These are phyloP conservation scores for Cordyceps cicadae DNA, from an alignment of 2,329 filamentous ascomycete genomes.

Conservation along the genomic window DNA sequence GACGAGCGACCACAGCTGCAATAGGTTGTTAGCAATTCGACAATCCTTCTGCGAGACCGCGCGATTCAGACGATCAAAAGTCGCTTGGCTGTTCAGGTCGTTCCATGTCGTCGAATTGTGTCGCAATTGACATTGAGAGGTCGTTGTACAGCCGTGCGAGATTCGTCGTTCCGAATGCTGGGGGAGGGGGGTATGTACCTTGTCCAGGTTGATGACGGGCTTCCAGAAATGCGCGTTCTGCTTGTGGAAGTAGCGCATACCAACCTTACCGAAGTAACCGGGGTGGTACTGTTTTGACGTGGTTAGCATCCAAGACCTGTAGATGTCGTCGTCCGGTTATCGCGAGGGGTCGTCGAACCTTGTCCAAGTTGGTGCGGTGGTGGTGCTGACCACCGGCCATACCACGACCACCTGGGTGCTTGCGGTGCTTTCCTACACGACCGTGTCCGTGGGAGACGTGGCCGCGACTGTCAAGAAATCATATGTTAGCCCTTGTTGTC, in stretches of 20 bases:
- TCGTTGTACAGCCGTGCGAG: background rate
- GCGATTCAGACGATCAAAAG: background rate
- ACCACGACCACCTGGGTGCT: slow-evolving; percentile 77
- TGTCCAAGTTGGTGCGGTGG: slow-evolving; percentile 51
- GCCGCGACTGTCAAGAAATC: slow-evolving; percentile 60
- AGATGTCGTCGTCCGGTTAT: background rate
- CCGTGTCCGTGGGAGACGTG: slow-evolving; percentile 98
- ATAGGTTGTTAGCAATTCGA: background rate
- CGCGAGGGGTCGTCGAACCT: slow-evolving; percentile 55
- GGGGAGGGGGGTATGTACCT: slow-evolving; percentile 47
- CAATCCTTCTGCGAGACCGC: background rate
- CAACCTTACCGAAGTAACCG: slow-evolving; percentile 98
- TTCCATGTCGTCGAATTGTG: background rate
- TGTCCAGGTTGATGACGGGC: slow-evolving; percentile 97
- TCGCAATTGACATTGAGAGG: background rate
- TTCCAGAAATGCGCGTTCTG: slow-evolving; percentile 96
- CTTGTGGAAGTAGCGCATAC: slow-evolving; percentile 96
- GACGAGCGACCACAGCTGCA: slow-evolving; percentile 87
- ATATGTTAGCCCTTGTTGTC: slow-evolving; percentile 22
- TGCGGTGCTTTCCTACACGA: slow-evolving; percentile 98
- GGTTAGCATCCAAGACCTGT: slow-evolving; percentile 21
- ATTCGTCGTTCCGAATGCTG: background rate
- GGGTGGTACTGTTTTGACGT: slow-evolving; percentile 66
- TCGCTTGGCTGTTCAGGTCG: background rate
- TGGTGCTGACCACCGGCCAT: slow-evolving; percentile 99